phyloP scores from a whole-genome alignment of 768 basidiomycete species.

The Tubosaeta sp. region DNA sequence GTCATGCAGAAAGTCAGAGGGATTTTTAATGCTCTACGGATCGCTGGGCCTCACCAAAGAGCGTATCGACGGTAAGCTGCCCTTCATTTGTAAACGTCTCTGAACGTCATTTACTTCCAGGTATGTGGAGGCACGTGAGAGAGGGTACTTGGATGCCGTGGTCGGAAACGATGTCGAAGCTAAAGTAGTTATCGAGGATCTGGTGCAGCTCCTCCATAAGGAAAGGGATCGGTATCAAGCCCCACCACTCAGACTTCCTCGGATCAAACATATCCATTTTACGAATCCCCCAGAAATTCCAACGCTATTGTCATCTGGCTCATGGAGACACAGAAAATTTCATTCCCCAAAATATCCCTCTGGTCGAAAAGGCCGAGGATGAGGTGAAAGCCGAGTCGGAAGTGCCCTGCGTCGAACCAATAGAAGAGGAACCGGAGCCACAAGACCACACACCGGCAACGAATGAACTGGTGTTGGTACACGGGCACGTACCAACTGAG shows the following conservation, averaged over 20 bases:
- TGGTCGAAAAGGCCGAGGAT: neutral
- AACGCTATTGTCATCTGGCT: constrained; percentile 18
- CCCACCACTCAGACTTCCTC: neutral
- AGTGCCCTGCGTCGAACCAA: neutral
- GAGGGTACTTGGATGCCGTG: constrained; percentile 12
- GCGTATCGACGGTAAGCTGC: constrained; percentile 8
- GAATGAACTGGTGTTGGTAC: constrained; percentile 13
- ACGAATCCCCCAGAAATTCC: constrained; percentile 28
- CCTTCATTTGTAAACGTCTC: neutral
- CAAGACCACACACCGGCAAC: constrained; percentile 6
- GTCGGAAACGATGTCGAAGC: constrained; percentile 9
- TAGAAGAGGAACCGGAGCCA: constrained; percentile 12
- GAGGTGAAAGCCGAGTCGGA: neutral
- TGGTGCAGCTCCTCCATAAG: constrained; percentile 26
- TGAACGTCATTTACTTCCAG: neutral
- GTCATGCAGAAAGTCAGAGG: constrained; percentile 3
- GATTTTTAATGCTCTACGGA: constrained; percentile 11
- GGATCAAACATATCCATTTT: constrained; percentile 32
- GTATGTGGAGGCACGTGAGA: neutral
- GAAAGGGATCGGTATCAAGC: neutral
- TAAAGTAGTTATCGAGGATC: constrained; percentile 11
- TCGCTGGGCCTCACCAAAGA: neutral
- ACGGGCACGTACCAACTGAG: constrained; percentile 18
- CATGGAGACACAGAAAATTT: constrained; percentile 15
- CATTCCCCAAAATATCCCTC: constrained; percentile 9